A percentile compares a stretch with the other conserved stretches of the same genome.
These are phyloP conservation scores for Trypanosomatidae sp. DNA, from an alignment of 208 protist species.

Conservation along the genomic window DNA sequence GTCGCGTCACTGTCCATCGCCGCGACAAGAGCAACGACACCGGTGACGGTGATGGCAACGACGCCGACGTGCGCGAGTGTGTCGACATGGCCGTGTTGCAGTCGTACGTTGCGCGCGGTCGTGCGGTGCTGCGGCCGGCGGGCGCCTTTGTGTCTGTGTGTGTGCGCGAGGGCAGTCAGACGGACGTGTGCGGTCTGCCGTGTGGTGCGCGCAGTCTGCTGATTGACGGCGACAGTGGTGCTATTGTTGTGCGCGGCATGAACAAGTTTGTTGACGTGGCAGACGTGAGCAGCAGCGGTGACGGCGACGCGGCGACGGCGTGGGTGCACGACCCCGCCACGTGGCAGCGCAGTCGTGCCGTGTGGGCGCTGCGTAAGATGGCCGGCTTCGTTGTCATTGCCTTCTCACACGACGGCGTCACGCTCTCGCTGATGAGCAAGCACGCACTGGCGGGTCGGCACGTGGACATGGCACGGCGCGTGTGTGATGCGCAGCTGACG, in stretches of 20 bases:
- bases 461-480: constrained; percentile 31
- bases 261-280: constrained; percentile 82
- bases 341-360: constrained; percentile 2
- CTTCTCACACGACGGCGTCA: constrained; percentile 56
- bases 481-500: constrained; percentile 17
- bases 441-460: constrained; percentile 67
- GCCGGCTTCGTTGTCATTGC: constrained; percentile 79
- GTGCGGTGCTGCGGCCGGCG: constrained; percentile 15
- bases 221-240: constrained; percentile 19
- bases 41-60: neutral
- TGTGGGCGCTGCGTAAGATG: constrained; percentile 73
- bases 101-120: constrained; percentile 14
- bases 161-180: constrained; percentile 52
- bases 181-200: constrained; percentile 43
- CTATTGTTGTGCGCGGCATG: constrained; percentile 64
- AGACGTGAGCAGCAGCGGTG: constrained; percentile 12
- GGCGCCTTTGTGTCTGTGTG: constrained; percentile 31
- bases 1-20: neutral
- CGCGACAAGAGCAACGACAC: too few species aligned
- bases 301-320: neutral
- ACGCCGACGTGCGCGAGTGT: constrained; percentile 2
- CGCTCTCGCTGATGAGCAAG: constrained; percentile 57
- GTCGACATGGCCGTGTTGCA: constrained; percentile 9
- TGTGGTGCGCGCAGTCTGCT: constrained; percentile 69
- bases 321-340: constrained; percentile 4